Percentiles rank a stretch among this genome's conserved stretches.
Evolutionary conservation across 441 rosid species (phyloP).

Genomic region (Breynia disticha): DNA sequence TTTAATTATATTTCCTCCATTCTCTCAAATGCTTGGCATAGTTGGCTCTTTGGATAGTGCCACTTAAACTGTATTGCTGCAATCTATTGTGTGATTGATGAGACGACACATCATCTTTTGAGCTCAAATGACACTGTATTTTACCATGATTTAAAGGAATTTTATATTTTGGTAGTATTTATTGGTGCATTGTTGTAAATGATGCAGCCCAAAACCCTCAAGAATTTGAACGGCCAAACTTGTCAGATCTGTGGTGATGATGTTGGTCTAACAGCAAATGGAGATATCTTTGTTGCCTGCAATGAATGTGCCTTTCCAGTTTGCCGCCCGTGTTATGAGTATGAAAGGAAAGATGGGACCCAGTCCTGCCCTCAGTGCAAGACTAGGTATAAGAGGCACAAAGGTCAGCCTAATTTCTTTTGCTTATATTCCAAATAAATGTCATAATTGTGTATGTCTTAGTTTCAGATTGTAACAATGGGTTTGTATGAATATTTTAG

Average conservation of each 20-base stretch:
- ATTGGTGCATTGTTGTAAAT: conserved; percentile 13
- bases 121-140: neutral
- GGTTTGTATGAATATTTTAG: conserved; percentile 27
- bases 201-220: conserved; percentile 78
- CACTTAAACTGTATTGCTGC: no score
- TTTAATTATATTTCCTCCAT: no score
- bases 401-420: conserved; percentile 38
- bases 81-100: no score
- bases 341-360: conserved; percentile 91
- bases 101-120: neutral
- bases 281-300: conserved; percentile 84
- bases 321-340: conserved; percentile 92
- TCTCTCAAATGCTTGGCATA: no score
- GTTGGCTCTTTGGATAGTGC: no score
- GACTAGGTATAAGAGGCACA: conserved; percentile 83
- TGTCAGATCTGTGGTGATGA: conserved; percentile 92
- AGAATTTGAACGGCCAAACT: conserved; percentile 54
- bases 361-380: conserved; percentile 95
- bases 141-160: neutral
- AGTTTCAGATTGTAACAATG: neutral
- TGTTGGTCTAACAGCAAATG: conserved; percentile 48
- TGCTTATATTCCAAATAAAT: neutral
- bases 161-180: conserved; percentile 5
- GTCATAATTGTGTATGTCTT: neutral
- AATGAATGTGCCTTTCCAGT: conserved; percentile 96